Percentiles rank a stretch among this genome's conserved stretches.
These are phyloP conservation scores for Aspergillus uvarum DNA, from an alignment of 2,329 filamentous ascomycete species.

Conservation along the genomic window DNA sequence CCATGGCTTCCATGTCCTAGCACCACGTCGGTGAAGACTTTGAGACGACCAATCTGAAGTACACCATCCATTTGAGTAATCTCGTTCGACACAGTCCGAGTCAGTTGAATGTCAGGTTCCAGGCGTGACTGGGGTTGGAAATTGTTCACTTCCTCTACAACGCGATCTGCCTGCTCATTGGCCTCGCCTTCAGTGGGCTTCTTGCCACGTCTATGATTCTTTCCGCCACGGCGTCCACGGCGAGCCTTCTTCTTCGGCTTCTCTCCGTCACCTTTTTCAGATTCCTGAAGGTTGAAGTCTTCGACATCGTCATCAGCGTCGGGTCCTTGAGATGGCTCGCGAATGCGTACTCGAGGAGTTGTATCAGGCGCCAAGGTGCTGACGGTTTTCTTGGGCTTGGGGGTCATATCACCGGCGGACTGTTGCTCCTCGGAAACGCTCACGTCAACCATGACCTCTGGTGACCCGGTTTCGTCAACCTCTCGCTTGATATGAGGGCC, in stretches of 20 bases:
- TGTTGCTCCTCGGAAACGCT: slow-evolving; percentile 23
- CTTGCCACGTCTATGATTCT: slow-evolving; percentile 58
- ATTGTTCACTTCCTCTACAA: slow-evolving; percentile 57
- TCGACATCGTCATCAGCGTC: slow-evolving; percentile 35
- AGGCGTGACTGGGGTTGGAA: slow-evolving; percentile 47
- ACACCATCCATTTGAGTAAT: slow-evolving; percentile 60
- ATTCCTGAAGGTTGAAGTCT: slow-evolving; percentile 27
- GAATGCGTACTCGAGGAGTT: slow-evolving; percentile 41
- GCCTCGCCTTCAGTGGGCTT: slow-evolving; percentile 55
- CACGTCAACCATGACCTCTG: slow-evolving; percentile 35
- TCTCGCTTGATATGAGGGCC: slow-evolving; percentile 29
- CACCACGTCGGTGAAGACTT: slow-evolving; percentile 59
- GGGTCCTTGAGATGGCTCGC: slow-evolving; percentile 37
- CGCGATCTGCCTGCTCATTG: slow-evolving; percentile 59
- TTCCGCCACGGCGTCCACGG: slow-evolving; percentile 69
- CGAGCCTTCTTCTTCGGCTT: slow-evolving; percentile 68
- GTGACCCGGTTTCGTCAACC: slow-evolving; percentile 21
- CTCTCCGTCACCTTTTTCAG: slow-evolving; percentile 25
- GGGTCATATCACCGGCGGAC: slow-evolving; percentile 29
- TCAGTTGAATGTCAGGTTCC: slow-evolving; percentile 62
- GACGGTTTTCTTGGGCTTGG: slow-evolving; percentile 26
- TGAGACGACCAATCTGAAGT: slow-evolving; percentile 61
- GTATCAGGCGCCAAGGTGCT: slow-evolving; percentile 23
- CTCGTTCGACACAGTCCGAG: slow-evolving; percentile 54
- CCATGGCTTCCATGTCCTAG: slow-evolving; percentile 84